Evolutionary conservation across 2,329 filamentous ascomycete genomes (phyloP).

Genomic region (Lithohypha guttulata): DNA sequence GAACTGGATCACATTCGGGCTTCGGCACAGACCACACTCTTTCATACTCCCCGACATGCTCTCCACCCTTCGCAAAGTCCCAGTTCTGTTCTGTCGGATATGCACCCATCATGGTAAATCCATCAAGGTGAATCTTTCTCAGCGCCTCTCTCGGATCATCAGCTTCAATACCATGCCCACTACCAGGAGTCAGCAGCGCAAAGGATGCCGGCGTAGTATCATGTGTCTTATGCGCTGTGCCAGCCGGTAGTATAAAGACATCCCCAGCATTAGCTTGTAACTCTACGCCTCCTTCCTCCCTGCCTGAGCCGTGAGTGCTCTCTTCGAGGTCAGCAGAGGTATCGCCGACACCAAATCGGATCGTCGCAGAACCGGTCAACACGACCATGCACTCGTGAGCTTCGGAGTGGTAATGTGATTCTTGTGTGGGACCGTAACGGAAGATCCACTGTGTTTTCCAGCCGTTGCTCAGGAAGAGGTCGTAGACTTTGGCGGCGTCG

Average conservation of each 20-base stretch:
- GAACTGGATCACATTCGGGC: constrained; percentile 39
- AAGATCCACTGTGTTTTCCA: constrained; percentile 49
- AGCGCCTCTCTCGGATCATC: constrained; percentile 29
- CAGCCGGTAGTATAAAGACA: constrained; percentile 49
- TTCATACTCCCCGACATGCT: constrained; percentile 32
- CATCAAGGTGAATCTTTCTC: constrained; percentile 28
- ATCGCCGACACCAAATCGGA: constrained; percentile 47
- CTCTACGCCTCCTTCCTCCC: constrained; percentile 41
- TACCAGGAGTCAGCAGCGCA: constrained; percentile 36
- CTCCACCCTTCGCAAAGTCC: constrained; percentile 42
- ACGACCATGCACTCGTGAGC: constrained; percentile 51
- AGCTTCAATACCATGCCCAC: constrained; percentile 28
- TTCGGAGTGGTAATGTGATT: constrained; percentile 47
- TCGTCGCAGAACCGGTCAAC: constrained; percentile 41
- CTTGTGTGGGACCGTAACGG: constrained; percentile 45
- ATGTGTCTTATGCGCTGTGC: constrained; percentile 46
- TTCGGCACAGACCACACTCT: constrained; percentile 37
- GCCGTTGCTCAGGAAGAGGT: constrained; percentile 38
- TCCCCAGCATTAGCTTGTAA: constrained; percentile 42
- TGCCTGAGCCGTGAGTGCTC: constrained; percentile 30
- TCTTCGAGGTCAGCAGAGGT: constrained; percentile 30
- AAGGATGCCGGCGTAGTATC: constrained; percentile 31
- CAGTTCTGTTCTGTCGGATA: constrained; percentile 41
- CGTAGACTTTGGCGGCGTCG: constrained; percentile 28
- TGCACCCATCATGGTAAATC: constrained; percentile 49